These are phyloP conservation scores for Podaxis mareebaensis DNA, from an alignment of 768 basidiomycete species.

Conservation along the genomic window DNA sequence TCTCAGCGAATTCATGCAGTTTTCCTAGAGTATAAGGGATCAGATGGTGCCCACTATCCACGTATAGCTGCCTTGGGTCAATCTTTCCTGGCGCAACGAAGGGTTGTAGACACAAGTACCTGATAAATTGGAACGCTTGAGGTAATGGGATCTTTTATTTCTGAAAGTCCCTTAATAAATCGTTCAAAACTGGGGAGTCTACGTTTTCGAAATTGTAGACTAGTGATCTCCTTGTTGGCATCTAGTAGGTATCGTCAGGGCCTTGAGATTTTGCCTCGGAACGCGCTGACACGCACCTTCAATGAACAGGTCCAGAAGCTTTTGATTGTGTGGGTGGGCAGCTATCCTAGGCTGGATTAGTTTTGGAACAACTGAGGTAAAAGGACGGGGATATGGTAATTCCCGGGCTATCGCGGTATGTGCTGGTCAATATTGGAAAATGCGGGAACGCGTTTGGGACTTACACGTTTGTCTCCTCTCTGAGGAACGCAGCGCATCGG, in stretches of 20 bases:
- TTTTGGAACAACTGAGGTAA: too few relatives aligned
- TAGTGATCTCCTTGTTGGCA: neutral
- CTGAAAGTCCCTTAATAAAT: neutral
- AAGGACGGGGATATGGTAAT: too few relatives aligned
- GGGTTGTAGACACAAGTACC: neutral
- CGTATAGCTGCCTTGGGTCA: too few relatives aligned
- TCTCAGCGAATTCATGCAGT: neutral
- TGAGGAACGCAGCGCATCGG: too few relatives aligned
- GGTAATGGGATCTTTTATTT: neutral
- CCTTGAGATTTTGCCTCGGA: neutral
- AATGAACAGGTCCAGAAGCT: neutral
- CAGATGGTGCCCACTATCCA: too few relatives aligned
- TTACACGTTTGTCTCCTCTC: too few relatives aligned
- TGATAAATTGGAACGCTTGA: neutral
- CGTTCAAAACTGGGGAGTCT: neutral
- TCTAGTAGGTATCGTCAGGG: neutral
- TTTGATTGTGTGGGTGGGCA: neutral
- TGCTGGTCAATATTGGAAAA: too few relatives aligned
- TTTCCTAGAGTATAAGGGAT: neutral
- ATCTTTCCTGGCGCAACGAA: neutral
- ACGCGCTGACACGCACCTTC: neutral
- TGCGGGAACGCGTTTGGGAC: too few relatives aligned
- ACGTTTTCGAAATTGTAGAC: neutral
- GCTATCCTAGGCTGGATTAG: neutral
- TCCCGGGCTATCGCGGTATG: too few relatives aligned